Evolutionary conservation across 768 basidiomycete genomes (phyloP), one percentile per base, ranked within the genome.

Genomic region (Holtermannia corniformis): DNA sequence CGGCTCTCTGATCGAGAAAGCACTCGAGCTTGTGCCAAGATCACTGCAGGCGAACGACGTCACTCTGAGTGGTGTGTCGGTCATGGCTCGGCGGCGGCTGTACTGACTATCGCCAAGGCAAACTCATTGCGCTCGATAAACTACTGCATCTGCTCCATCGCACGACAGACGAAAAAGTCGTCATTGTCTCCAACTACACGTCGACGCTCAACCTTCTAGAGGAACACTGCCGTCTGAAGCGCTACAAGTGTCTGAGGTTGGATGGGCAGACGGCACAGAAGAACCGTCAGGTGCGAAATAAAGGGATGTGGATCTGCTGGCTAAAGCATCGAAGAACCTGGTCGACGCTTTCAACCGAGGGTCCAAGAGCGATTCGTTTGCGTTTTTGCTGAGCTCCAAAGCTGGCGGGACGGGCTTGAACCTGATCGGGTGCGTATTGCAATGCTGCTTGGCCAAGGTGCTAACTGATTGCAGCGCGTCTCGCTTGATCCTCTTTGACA

Each of bases 331-430:
- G 40, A 49, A 90, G 65, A 84, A 87, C 68, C 81, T 85, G 55
- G 91, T 99, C 22, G 87, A 92, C 59, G 70, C 75, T 1, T 99
- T 95, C 78, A 97, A 97, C 68, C 81, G 81, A 61, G 81, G 81
- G 23, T 78, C 79, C 14, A 84, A 85, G 64, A 78, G 78, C 54
- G 49, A 63, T 3, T 78, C 83, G 55, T 96, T 95, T 64, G 70
- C 96, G 44, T 97, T 99, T 67, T 75, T 99, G 22, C 75, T 99
- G 51, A 92, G 89, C 68, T 85, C 90, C 4, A 99, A 99, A 73
- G 88, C 91, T 1, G 92, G 93, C 14, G 93, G 93, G 11, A 86
- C 90, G 26, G 93, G 93, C 3, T 80, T 99, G 46, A 97, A 96
- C 72, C 78, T 70, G 26, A 67, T 67, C 43, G 63, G 59, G 59